A percentile compares a stretch with the other conserved stretches of the same genome.
These are phyloP conservation scores for Arthrobotrys sphaeroides DNA, from an alignment of 2,329 filamentous ascomycete species.

Conservation along the genomic window DNA sequence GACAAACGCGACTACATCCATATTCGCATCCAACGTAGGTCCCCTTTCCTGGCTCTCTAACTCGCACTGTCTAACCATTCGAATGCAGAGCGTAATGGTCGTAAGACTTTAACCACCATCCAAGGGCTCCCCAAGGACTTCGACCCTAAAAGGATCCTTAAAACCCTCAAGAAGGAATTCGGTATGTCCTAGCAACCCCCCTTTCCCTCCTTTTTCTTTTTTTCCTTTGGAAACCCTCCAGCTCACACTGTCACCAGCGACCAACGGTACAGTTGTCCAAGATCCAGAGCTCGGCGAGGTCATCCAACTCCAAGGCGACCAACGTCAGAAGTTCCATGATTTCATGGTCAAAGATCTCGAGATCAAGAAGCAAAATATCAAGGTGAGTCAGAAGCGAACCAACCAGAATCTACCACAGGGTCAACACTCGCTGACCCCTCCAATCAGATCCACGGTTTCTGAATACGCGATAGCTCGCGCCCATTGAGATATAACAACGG, in stretches of 20 bases:
- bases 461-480: slow-evolving; percentile 26
- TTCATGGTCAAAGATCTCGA: slow-evolving; percentile 65
- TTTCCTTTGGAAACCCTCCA: background rate
- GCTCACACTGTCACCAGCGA: slow-evolving; percentile 69
- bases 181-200: slow-evolving; percentile 71
- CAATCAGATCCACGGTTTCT: slow-evolving; percentile 48
- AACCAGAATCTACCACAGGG: background rate
- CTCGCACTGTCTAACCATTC: no score
- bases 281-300: slow-evolving; percentile 98
- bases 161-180: slow-evolving; percentile 99
- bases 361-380: slow-evolving; percentile 19
- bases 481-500: slow-evolving; percentile 34
- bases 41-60: no score
- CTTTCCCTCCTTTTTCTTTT: background rate
- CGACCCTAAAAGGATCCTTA: slow-evolving; percentile 99
- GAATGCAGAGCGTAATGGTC: slow-evolving; percentile 99
- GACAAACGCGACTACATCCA: slow-evolving; percentile 84
- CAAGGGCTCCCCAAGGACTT: slow-evolving; percentile 99
- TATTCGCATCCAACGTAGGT: slow-evolving; percentile 97
- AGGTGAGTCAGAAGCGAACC: slow-evolving; percentile 1
- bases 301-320: slow-evolving; percentile 99
- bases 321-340: slow-evolving; percentile 98
- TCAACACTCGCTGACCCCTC: background rate
- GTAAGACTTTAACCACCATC: slow-evolving; percentile 99
- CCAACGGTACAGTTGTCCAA: slow-evolving; percentile 99